Evolutionary conservation across 2,329 filamentous ascomycete species (phyloP), one percentile per base, ranked within the genome.

Genomic region (Monosporascus sp.): DNA sequence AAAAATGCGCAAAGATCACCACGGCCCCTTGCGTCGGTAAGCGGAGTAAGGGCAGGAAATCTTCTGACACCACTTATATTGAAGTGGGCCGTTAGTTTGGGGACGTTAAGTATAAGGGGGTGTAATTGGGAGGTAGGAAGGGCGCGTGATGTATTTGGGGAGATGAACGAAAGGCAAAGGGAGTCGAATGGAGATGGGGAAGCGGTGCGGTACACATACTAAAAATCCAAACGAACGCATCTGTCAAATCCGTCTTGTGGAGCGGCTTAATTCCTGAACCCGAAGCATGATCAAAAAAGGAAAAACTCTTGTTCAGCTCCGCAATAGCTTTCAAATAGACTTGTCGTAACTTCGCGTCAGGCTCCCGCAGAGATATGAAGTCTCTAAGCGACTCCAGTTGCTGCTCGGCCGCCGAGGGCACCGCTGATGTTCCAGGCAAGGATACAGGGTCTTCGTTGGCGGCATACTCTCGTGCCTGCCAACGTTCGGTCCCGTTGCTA

Each of bases 171-270:
- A 31, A 31, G 3, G 11, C 4, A 4, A 31, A 14, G 27, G 27
- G 7, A 31, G 27, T 31, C 27, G 27, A 31, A 5, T 14, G 27
- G 27, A 31, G 3, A 31, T n/a, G 14, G 27, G 27, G 11, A 31
- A 31, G 4, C 9, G 9, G 27, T 31, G 27, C 1, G 11, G 27
- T 31, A 31, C 9, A 31, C 27, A 31, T 31, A 31, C 27, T 44
- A 51, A 65, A 69, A 3, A 69, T 59, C 66, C 67, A 70, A 6
- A 63, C 54, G 37, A 70, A 70, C 1, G 65, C 47, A 52, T 70
- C 67, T 2, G 55, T 58, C 37, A 56, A 37, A 7, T 57, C 53
- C 9, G 27, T 11, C 27, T 31, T 31, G 27, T 5, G 9, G 27
- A 31, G 27, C 27, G 27, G 27, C 27, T 5, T 31, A 31, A 14